Evolutionary conservation across 169 alveolate genomes (phyloP).

Genomic region (Babesia ovis): DNA sequence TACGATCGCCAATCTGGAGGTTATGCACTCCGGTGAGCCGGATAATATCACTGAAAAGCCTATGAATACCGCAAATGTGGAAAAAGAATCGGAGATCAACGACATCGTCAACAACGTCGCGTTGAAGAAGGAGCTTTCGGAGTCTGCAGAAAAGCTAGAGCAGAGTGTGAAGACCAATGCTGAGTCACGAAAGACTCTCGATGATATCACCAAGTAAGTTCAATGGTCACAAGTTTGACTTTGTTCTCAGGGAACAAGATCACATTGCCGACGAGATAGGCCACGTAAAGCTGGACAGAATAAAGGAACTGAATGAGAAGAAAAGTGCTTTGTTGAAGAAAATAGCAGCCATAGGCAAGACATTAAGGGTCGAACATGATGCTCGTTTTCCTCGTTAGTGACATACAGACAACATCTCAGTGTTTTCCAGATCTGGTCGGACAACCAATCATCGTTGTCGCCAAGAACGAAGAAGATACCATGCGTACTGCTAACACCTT

Average conservation of each 20-base stretch:
- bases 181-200: conserved; percentile 27
- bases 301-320: conserved; percentile 36
- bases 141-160: conserved; percentile 31
- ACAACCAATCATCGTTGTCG: conserved; percentile 58
- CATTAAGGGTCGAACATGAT: conserved; percentile 63
- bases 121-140: conserved; percentile 25
- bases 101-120: conserved; percentile 21
- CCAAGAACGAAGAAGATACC: conserved; percentile 52
- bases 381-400: conserved; percentile 45
- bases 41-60: neutral
- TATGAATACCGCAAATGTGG: neutral
- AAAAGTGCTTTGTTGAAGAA: conserved; percentile 33
- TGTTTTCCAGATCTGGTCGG: conserved; percentile 39
- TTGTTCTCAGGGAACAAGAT: conserved; percentile 19
- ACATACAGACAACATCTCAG: neutral
- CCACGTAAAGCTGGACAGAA: conserved; percentile 24
- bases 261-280: conserved; percentile 23
- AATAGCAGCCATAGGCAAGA: conserved; percentile 47
- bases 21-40: neutral
- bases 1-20: neutral
- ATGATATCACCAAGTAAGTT: conserved; percentile 31
- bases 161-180: conserved; percentile 23
- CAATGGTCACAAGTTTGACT: neutral
- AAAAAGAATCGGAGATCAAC: conserved; percentile 1
- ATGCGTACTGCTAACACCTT: conserved; percentile 53